phyloP scores from a whole-genome alignment of 2,329 filamentous ascomycete species.

The Coniosporium tulheliwenetii region DNA sequence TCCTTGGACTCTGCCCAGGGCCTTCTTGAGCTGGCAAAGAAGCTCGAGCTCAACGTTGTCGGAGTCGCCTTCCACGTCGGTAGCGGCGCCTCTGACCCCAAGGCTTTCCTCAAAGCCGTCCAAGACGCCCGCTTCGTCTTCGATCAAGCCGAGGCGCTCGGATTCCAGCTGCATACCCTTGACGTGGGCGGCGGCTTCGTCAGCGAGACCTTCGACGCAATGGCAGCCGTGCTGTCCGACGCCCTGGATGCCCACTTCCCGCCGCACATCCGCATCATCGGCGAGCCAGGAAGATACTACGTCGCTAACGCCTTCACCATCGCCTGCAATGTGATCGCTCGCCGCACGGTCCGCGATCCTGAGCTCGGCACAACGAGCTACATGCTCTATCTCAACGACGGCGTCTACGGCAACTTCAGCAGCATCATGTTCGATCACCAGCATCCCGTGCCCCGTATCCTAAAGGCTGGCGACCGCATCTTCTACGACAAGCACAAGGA shows the following conservation, averaged over 20 bases:
- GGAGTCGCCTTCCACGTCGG: conserved; percentile 97
- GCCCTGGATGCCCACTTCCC: conserved; percentile 85
- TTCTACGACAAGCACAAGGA: conserved; percentile 35
- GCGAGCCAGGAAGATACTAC: conserved; percentile 93
- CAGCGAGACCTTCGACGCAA: conserved; percentile 78
- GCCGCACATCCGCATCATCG: conserved; percentile 69
- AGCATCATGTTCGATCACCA: conserved; percentile 99
- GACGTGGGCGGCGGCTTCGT: conserved; percentile 93
- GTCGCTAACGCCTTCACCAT: conserved; percentile 87
- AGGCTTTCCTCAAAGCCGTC: conserved; percentile 80
- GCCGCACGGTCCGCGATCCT: conserved; percentile 70
- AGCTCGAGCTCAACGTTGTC: conserved; percentile 76
- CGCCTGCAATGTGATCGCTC: conserved; percentile 89
- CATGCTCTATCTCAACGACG: conserved; percentile 97
- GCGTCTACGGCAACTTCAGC: conserved; percentile 95
- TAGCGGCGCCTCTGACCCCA: conserved; percentile 87
- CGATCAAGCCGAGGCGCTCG: conserved; percentile 61
- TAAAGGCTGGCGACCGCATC: conserved; percentile 45
- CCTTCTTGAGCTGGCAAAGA: conserved; percentile 64
- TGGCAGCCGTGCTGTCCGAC: conserved; percentile 64
- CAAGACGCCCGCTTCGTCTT: conserved; percentile 80
- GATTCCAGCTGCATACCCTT: conserved; percentile 70
- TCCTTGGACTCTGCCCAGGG: conserved; percentile 65
- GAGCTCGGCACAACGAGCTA: conserved; percentile 53
- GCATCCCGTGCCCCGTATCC: conserved; percentile 68